Evolutionary conservation across 805 yeast species (phyloP).

Genomic region (Maudiozyma serrabonitensis): DNA sequence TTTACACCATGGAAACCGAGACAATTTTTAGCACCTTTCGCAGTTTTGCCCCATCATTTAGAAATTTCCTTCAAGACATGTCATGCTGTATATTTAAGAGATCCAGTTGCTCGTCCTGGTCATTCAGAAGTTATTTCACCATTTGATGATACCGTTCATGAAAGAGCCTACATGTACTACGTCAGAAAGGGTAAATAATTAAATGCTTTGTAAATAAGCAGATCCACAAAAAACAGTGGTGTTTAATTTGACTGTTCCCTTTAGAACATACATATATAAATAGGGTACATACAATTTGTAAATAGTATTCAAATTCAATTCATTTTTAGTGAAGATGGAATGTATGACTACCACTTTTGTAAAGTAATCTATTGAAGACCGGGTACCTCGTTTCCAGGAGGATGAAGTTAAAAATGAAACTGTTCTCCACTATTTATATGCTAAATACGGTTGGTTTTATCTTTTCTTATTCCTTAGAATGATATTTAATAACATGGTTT

Average conservation of each 20-base stretch:
- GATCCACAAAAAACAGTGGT: too few relatives aligned
- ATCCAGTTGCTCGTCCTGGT: conserved; percentile 96
- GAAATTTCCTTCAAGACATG: conserved; percentile 87
- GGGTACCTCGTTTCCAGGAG: too few relatives aligned
- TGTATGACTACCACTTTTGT: too few relatives aligned
- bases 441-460: too few relatives aligned
- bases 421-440: too few relatives aligned
- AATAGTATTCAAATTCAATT: conserved; percentile 1
- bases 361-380: too few relatives aligned
- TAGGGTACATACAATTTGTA: background rate
- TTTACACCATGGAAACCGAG: conserved; percentile 97
- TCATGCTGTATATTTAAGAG: conserved; percentile 92
- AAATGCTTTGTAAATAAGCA: background rate
- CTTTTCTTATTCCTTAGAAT: background rate
- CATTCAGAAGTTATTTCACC: conserved; percentile 94
- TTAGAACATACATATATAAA: conserved; percentile 5
- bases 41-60: conserved; percentile 83
- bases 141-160: conserved; percentile 69
- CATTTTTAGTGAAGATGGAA: too few relatives aligned
- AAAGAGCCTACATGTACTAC: conserved; percentile 92
- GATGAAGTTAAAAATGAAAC: too few relatives aligned
- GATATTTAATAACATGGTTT: too few relatives aligned
- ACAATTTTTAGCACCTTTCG: conserved; percentile 86
- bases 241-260: too few relatives aligned
- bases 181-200: conserved; percentile 52